Conservation (phyloP, 2,329 filamentous ascomycete genomes). For the Parastagonospora nodorum region DNA sequence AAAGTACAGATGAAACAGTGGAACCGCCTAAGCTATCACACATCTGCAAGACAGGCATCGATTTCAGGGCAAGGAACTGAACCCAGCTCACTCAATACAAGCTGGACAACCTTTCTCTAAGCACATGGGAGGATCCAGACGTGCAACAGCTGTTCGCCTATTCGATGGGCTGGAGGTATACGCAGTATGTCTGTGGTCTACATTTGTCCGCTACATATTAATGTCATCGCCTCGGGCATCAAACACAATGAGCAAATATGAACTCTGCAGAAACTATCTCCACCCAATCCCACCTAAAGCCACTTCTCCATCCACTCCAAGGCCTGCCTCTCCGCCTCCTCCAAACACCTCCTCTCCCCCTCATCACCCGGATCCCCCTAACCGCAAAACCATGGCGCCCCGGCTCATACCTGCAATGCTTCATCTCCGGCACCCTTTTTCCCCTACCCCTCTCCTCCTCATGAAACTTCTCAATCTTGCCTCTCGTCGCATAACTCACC, state of each 20-base stretch:
- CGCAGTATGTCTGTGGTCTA: no score
- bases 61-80: no score
- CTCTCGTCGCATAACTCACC: constrained; percentile 21
- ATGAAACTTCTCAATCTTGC: constrained; percentile 20
- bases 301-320: constrained; percentile 27
- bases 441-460: constrained; percentile 11
- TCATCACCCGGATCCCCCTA: constrained; percentile 29
- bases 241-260: no score
- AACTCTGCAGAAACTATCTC: background rate
- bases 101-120: no score
- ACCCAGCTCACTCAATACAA: no score
- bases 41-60: no score
- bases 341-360: constrained; percentile 18
- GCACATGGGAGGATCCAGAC: no score
- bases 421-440: constrained; percentile 15
- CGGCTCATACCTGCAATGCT: constrained; percentile 22
- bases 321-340: constrained; percentile 28
- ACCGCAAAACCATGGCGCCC: constrained; percentile 33
- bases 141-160: no score
- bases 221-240: no score
- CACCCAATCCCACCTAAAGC: constrained; percentile 5
- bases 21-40: background rate
- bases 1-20: background rate
- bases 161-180: no score
- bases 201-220: no score